phyloP scores from a whole-genome alignment of 495 filamentous ascomycete species.

The Penicillium nucicola region DNA sequence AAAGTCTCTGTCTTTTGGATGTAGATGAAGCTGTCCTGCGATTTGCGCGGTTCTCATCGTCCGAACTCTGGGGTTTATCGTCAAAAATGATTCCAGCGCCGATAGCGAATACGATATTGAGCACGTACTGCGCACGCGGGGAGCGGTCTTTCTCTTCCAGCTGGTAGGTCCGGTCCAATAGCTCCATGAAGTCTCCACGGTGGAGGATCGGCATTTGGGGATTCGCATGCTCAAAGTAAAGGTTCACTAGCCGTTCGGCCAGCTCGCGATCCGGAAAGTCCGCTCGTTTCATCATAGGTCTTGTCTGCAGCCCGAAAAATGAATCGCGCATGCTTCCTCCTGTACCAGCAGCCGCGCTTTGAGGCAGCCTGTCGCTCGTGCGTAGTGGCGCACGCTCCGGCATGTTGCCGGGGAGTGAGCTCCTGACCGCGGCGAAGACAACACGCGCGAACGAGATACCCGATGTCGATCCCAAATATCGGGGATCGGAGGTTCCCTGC shows the following conservation, averaged over 20 bases:
- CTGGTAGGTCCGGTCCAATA: conserved; percentile 76
- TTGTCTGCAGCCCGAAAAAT: conserved; percentile 91
- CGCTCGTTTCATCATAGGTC: conserved; percentile 79
- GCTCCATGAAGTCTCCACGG: conserved; percentile 76
- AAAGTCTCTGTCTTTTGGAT: conserved; percentile 49
- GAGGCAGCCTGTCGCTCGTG: conserved; percentile 44
- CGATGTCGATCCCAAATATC: conserved; percentile 80
- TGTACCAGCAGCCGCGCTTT: conserved; percentile 44
- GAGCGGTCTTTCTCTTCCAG: conserved; percentile 66
- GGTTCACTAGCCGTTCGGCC: conserved; percentile 65
- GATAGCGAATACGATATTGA: conserved; percentile 98
- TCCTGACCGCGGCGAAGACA: conserved; percentile 91
- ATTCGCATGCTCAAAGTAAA: conserved; percentile 96
- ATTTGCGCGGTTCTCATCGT: conserved; percentile 32
- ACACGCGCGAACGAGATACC: conserved; percentile 94
- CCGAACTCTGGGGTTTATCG: conserved; percentile 45
- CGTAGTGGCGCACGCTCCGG: conserved; percentile 58
- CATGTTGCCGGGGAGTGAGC: conserved; percentile 57
- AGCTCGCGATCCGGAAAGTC: conserved; percentile 76
- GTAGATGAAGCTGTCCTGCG: conserved; percentile 35
- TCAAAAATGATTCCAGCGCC: conserved; percentile 89
- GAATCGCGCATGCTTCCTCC: conserved; percentile 86
- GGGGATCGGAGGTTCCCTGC: conserved; percentile 70
- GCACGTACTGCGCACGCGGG: conserved; percentile 80
- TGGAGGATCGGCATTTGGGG: conserved; percentile 93